phyloP scores from a whole-genome alignment of 2,329 filamentous ascomycete species.

The Orbilia blumenaviensis region DNA sequence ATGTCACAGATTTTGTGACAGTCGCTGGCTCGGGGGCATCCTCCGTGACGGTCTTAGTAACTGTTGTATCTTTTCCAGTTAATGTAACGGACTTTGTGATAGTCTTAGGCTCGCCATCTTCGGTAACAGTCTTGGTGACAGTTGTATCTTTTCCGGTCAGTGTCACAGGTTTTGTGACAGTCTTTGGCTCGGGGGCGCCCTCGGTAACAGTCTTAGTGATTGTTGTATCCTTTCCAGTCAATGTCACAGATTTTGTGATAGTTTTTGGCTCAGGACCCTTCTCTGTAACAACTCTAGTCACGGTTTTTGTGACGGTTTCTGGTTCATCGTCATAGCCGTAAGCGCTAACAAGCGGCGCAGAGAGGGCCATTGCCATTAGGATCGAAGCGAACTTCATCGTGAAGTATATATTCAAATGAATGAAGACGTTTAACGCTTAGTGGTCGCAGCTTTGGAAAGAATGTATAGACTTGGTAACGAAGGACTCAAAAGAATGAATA shows the following conservation, averaged over 20 bases:
- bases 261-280: background rate
- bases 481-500: conserved; percentile 4
- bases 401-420: background rate
- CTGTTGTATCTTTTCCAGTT: background rate
- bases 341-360: background rate
- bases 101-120: background rate
- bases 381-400: conserved; percentile 9
- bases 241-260: background rate
- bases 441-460: too few relatives aligned
- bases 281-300: background rate
- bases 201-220: background rate
- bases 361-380: background rate
- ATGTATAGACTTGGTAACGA: too few relatives aligned
- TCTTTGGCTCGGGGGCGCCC: background rate
- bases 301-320: background rate
- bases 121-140: background rate
- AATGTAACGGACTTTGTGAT: background rate
- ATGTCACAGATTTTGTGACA: too few relatives aligned
- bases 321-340: background rate
- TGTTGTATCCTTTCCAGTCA: background rate
- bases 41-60: background rate
- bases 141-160: background rate
- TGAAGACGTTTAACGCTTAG: background rate
- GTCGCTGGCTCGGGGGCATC: too few relatives aligned
- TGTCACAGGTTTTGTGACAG: background rate